These are phyloP conservation scores for Yamadazyma trypodendri DNA, from an alignment of 1,139 yeast species.

Conservation along the genomic window DNA sequence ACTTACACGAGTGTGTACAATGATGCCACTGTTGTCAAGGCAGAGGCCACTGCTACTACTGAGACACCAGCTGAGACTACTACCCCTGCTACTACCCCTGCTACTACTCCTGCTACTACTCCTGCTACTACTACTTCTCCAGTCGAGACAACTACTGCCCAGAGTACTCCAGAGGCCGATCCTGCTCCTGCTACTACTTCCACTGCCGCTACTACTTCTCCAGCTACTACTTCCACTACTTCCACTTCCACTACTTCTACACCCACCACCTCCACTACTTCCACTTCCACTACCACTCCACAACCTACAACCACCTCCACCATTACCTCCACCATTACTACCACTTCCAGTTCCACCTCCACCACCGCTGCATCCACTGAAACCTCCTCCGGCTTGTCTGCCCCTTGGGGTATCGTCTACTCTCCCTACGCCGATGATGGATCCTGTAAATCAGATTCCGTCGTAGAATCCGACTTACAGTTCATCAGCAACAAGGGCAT, in stretches of 20 bases:
- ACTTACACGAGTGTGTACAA: constrained; percentile 30
- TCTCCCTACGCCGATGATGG: constrained; percentile 75
- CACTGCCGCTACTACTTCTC: constrained; percentile 14
- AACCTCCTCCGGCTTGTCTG: constrained; percentile 16
- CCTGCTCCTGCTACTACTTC: constrained; percentile 8
- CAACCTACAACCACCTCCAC: constrained; percentile 11
- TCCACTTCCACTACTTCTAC: constrained; percentile 9
- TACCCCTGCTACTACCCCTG: constrained; percentile 3
- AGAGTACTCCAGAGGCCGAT: constrained; percentile 4
- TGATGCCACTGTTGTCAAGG: constrained; percentile 11
- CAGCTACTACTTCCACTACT: constrained; percentile 10
- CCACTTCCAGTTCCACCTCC: constrained; percentile 22
- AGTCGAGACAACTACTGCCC: constrained; percentile 1
- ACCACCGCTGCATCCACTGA: constrained; percentile 13
- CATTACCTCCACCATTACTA: constrained; percentile 17
- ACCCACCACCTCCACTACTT: constrained; percentile 1
- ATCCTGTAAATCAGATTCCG: constrained; percentile 57
- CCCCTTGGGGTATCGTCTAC: constrained; percentile 66
- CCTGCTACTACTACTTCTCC: constrained; percentile 1
- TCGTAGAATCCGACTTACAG: constrained; percentile 59
- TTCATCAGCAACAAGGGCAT: constrained; percentile 62
- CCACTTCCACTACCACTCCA: constrained; percentile 4
- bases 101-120: constrained; percentile 2
- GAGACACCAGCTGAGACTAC: constrained; percentile 1
- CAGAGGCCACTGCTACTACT: constrained; percentile 2